A percentile compares a stretch with the other conserved stretches of the same genome.
These are phyloP conservation scores for Colletotrichum plurivorum DNA, from an alignment of 2,329 filamentous ascomycete species.

Conservation along the genomic window DNA sequence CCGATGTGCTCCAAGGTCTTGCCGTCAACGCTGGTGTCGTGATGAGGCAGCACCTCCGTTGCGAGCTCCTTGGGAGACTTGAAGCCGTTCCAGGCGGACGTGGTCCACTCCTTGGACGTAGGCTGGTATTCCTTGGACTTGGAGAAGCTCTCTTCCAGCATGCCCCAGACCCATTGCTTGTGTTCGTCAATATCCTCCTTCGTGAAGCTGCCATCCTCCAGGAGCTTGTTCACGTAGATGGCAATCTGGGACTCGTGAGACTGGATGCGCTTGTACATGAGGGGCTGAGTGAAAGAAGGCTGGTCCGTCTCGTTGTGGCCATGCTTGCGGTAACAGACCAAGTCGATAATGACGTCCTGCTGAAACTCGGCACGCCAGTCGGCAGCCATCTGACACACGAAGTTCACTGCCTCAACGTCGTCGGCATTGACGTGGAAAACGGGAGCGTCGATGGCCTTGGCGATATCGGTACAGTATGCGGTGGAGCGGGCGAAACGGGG, in stretches of 20 bases:
- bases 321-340: constrained; percentile 99
- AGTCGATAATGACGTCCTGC: constrained; percentile 96
- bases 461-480: constrained; percentile 98
- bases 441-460: constrained; percentile 97
- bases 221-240: constrained; percentile 91
- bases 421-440: constrained; percentile 99
- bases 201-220: constrained; percentile 94
- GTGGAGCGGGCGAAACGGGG: constrained; percentile 97
- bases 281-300: constrained; percentile 98
- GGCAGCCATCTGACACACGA: constrained; percentile 95
- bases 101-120: constrained; percentile 97
- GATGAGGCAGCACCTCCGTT: constrained; percentile 92
- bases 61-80: constrained; percentile 98
- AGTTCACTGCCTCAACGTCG: constrained; percentile 98
- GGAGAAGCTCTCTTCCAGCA: constrained; percentile 97
- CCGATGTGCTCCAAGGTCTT: constrained; percentile 86
- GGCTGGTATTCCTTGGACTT: constrained; percentile 98
- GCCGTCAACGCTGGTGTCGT: constrained; percentile 83
- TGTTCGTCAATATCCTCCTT: constrained; percentile 99
- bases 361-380: constrained; percentile 99
- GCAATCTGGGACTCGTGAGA: constrained; percentile 88
- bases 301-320: constrained; percentile 99
- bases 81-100: constrained; percentile 99
- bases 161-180: constrained; percentile 99
- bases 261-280: constrained; percentile 99